phyloP scores from a whole-genome alignment of 345 rosid genomes.

The Boechera retrofracta region DNA sequence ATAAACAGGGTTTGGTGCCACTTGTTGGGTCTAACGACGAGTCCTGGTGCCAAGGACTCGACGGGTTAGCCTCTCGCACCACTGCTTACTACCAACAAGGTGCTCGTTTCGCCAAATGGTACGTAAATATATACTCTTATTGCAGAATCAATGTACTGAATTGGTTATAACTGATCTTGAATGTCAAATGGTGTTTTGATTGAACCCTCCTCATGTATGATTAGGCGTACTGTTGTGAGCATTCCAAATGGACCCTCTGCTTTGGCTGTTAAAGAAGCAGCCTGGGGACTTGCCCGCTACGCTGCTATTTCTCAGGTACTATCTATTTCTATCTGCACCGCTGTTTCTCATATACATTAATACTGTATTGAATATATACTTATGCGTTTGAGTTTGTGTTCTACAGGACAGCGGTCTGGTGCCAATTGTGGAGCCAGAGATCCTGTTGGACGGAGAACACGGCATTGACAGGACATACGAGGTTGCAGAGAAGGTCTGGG shows the following conservation, averaged over 20 bases:
- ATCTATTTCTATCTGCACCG: background rate
- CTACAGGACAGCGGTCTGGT: constrained; percentile 88
- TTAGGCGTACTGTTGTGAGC: constrained; percentile 97
- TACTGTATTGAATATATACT: background rate
- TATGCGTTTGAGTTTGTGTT: constrained; percentile 18
- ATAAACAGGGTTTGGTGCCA: constrained; percentile 90
- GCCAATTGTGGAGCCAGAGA: constrained; percentile 98
- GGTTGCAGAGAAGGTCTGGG: constrained; percentile 90
- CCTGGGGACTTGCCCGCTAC: constrained; percentile 98
- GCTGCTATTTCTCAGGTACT: constrained; percentile 86
- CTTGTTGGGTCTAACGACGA: constrained; percentile 82
- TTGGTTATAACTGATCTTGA: background rate
- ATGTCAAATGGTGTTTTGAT: constrained; percentile 9
- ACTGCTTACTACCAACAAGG: constrained; percentile 98
- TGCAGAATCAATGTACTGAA: background rate
- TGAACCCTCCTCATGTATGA: background rate
- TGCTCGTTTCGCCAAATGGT: constrained; percentile 99
- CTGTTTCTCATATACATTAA: background rate
- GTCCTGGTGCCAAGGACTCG: constrained; percentile 99
- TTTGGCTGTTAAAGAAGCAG: constrained; percentile 93
- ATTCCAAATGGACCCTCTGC: constrained; percentile 97
- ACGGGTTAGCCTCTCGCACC: constrained; percentile 87
- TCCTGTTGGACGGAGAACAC: constrained; percentile 91
- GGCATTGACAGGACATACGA: constrained; percentile 87
- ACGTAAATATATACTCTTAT: background rate